Percentiles rank a stretch among this genome's conserved stretches.
Conservation (phyloP, 164 flowering plant genomes). For the Macadamia tetraphylla region DNA sequence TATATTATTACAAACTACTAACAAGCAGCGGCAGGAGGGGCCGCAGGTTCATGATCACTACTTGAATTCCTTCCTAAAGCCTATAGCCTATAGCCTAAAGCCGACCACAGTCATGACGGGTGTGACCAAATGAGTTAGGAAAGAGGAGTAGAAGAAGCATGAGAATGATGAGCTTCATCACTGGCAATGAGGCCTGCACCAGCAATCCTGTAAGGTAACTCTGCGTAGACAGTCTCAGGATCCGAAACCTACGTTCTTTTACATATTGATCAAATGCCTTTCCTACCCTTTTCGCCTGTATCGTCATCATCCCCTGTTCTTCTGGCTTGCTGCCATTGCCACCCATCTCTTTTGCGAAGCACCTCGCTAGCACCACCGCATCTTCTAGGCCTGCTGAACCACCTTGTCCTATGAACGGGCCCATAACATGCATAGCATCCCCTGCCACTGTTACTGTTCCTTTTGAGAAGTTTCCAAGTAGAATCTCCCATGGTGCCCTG, state of each 20-base stretch:
- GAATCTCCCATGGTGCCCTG: slow-evolving; percentile 28
- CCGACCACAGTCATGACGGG: slow-evolving; percentile 26
- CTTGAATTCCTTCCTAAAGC: too few relatives aligned
- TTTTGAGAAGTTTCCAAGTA: slow-evolving; percentile 15
- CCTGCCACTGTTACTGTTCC: slow-evolving; percentile 32
- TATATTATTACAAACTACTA: too few relatives aligned
- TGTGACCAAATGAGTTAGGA: slow-evolving; percentile 12
- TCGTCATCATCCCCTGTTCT: background rate
- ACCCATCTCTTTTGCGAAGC: slow-evolving; percentile 15
- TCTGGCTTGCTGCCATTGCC: background rate
- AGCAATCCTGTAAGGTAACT: slow-evolving; percentile 21
- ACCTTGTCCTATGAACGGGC: slow-evolving; percentile 40
- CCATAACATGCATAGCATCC: slow-evolving; percentile 45
- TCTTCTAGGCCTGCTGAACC: slow-evolving; percentile 35
- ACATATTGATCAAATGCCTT: slow-evolving; percentile 24
- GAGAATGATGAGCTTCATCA: slow-evolving; percentile 11
- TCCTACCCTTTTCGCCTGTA: background rate
- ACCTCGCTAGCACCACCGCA: slow-evolving; percentile 34
- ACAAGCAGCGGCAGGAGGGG: too few relatives aligned
- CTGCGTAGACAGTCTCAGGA: slow-evolving; percentile 18
- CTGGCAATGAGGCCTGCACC: background rate
- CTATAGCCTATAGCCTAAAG: slow-evolving; percentile 7
- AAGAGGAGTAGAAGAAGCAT: slow-evolving; percentile 12
- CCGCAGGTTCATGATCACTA: too few relatives aligned
- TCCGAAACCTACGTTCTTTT: slow-evolving; percentile 25